Evolutionary conservation across 1,284 basidiomycete genomes (phyloP).

Genomic region (Gastroboletus turbinatus): DNA sequence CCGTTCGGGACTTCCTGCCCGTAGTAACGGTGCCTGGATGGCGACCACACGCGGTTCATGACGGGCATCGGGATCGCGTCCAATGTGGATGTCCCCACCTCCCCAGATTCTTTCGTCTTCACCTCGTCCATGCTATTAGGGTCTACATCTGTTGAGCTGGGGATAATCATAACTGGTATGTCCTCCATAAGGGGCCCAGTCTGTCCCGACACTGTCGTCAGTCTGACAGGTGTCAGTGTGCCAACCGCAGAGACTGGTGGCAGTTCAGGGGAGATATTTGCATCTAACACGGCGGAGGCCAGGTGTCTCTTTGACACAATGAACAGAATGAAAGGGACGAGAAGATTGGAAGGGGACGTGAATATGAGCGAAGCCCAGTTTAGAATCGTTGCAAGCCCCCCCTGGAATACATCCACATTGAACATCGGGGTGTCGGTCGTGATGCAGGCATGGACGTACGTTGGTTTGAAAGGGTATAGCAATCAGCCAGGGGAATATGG

Average conservation of each 20-base stretch:
- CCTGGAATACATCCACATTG: slow-evolving; percentile 1
- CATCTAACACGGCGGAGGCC: slow-evolving; percentile 23
- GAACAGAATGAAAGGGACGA: slow-evolving; percentile 25
- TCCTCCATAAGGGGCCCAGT: slow-evolving; percentile 1
- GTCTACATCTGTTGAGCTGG: slow-evolving; percentile 10
- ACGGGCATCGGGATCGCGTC: slow-evolving; percentile 19
- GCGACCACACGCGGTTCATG: slow-evolving; percentile 21
- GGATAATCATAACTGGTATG: slow-evolving; percentile 22
- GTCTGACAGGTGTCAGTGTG: background rate
- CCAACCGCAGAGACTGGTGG: background rate
- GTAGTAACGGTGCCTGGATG: slow-evolving; percentile 22
- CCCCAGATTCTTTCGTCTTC: slow-evolving; percentile 6
- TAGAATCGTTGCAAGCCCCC: slow-evolving; percentile 14
- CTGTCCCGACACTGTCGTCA: background rate
- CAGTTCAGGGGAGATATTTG: slow-evolving; percentile 3
- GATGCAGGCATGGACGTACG: slow-evolving; percentile 9
- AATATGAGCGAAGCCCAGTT: slow-evolving; percentile 30
- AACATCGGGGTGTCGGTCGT: background rate
- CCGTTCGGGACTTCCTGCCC: slow-evolving; percentile 11
- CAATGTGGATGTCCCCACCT: background rate
- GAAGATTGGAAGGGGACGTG: slow-evolving; percentile 24
- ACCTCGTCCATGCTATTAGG: background rate
- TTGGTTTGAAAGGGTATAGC: slow-evolving; percentile 28
- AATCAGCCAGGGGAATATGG: slow-evolving; percentile 24
- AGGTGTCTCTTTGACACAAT: slow-evolving; percentile 19